Evolutionary conservation across 768 basidiomycete genomes (phyloP).

Genomic region (Leccinum aurantiacum): DNA sequence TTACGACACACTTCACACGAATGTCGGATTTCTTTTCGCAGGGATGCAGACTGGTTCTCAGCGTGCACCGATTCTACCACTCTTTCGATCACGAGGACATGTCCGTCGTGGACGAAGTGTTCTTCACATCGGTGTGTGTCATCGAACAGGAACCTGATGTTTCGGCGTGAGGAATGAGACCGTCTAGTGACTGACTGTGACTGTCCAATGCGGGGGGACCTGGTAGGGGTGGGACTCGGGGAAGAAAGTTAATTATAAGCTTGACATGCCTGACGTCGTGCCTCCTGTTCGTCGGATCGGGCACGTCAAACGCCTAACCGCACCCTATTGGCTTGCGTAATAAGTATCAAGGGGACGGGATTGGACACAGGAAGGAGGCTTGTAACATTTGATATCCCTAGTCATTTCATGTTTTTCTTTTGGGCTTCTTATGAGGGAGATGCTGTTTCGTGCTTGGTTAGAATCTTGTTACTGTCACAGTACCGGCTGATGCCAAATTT

Average conservation of each 20-base stretch:
- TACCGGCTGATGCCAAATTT: too few relatives aligned
- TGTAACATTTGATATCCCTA: too few relatives aligned
- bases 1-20: neutral
- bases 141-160: neutral
- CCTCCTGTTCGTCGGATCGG: neutral
- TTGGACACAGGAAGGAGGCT: too few relatives aligned
- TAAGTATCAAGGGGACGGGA: neutral
- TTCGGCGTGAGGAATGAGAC: neutral
- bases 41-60: constrained; percentile 11
- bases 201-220: neutral
- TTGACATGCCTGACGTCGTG: neutral
- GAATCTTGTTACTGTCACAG: too few relatives aligned
- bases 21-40: neutral
- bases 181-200: neutral
- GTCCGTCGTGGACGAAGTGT: neutral
- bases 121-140: neutral
- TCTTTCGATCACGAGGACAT: neutral
- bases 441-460: too few relatives aligned
- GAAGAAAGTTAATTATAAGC: neutral
- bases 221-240: neutral
- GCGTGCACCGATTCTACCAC: constrained; percentile 1
- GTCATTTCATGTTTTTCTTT: neutral
- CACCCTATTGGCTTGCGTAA: neutral
- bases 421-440: neutral
- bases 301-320: neutral